These are phyloP conservation scores for Drosera capensis DNA, from an alignment of 148 eudicot genomes.

Conservation along the genomic window DNA sequence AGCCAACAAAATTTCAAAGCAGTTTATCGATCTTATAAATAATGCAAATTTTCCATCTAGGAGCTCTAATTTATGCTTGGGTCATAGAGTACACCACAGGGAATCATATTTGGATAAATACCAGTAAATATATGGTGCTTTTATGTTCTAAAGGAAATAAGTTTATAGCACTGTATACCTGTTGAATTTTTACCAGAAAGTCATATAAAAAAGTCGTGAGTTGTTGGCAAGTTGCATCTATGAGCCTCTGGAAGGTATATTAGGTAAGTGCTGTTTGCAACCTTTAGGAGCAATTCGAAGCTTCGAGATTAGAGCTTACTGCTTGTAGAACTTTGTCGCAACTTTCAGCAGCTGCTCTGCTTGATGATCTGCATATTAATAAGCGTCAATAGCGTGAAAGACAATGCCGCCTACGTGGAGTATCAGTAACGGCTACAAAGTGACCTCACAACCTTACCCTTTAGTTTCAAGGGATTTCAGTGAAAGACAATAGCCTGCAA, in stretches of 20 bases:
- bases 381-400: background rate
- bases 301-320: slow-evolving; percentile 36
- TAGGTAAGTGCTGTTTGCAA: slow-evolving; percentile 32
- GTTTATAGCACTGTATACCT: no score
- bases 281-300: slow-evolving; percentile 38
- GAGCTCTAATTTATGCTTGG: no score
- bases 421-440: no score
- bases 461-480: no score
- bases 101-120: background rate
- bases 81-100: no score
- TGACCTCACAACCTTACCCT: no score
- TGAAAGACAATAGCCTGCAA: no score
- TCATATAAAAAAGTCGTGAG: slow-evolving; percentile 37
- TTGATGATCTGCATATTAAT: slow-evolving; percentile 32
- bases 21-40: no score
- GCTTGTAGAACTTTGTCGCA: slow-evolving; percentile 38
- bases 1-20: no score
- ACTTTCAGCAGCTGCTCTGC: slow-evolving; percentile 37
- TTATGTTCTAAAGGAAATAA: background rate
- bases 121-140: background rate
- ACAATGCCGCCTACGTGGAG: no score
- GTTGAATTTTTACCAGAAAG: slow-evolving; percentile 29
- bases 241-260: slow-evolving; percentile 33
- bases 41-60: no score
- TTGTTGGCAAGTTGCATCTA: slow-evolving; percentile 37